Evolutionary conservation across 1,284 basidiomycete genomes (phyloP), one percentile per base, ranked within the genome.

Genomic region (Coriolopsis trogii): DNA sequence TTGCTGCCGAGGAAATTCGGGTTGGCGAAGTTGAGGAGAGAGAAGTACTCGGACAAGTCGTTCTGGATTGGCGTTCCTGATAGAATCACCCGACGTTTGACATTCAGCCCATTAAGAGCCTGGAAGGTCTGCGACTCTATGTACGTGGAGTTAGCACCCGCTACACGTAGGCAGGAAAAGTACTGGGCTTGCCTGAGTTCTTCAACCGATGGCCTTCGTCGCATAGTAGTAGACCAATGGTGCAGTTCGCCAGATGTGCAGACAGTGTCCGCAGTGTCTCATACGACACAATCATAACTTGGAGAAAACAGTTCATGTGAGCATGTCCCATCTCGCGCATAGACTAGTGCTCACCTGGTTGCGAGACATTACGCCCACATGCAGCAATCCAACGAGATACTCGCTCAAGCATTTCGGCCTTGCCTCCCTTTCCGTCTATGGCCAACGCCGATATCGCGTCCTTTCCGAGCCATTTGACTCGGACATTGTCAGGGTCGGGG

Each of bases 251-350:
- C 4, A 97, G 77, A 63, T 95, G 84, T 4, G 74, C 84, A 6
- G 85, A 80, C 8, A 97, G 74, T 2, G 88, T 88, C n/a, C 95
- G 85, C 42, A 99, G 78, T 0, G 95, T 98, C 70, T 99, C 96
- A 63, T 99, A 99, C 0, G 97, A 99, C 1, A 98, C 96, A 61
- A 99, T 98, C 93, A 99, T 94, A 39, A 99, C 96, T 95, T 40
- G 38, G 51, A 13, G n/a, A 16, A 16, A 13, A 16, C 8, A 12
- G 20, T 13, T 41, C 31, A 20, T 43, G 36, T 3, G n/a, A 30
- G 16, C 21, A 10, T 8, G 12, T 20, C n/a, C 2, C 9, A 10
- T 5, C 9, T 1, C n/a, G 15, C 20, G 2, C 8, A 20, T 16
- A 18, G 21, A 13, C 26, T 12, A 1, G n/a, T 9, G 64, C 79